Base-by-base conservation (phyloP, 1,284 basidiomycete genomes). In the Pseudozyma tsukubaensis region DNA sequence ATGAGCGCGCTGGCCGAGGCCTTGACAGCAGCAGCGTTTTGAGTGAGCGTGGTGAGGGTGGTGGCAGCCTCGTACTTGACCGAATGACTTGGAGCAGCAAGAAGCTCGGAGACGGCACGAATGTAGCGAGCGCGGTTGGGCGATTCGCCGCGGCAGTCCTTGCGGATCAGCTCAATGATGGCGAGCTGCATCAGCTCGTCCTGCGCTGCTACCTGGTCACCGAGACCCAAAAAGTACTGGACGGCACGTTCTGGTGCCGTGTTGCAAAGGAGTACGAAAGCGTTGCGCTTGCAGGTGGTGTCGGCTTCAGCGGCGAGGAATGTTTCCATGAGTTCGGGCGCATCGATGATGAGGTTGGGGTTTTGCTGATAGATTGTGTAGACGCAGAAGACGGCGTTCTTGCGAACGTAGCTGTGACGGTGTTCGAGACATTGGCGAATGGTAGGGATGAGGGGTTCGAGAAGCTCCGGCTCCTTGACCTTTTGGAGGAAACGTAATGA, bases 31-130 rank as follows among this genome's bases (percentile, higher is more conserved):
- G 94, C 93, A 4, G 95, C 92, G 85, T 97, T 97, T 86, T 97
- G 94, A 0, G 96, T 98, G 50, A 99, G 88, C 2, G 92, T 92
- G 0, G 96, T 98, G 51, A 99, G 89, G 3, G 94, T 97, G 8
- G 92, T 94, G 1, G 97, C 96, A 10, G 97, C 95, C 84, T 99
- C 96, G 83, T 99, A 99, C 85, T 97, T 98, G 80, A 99, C 96
- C 3, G 94, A 93, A 85, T 96, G 93, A 14, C 93, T 96, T 0
- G 92, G 88, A 9, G 92, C 92, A 80, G 92, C 92, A 63, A 99
- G 89, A n/a, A 99, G 89, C 84, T 98, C 94, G 63, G 95, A 97
- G 83, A 99, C 94, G 85, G 90, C 90, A 45, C 94, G 90, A 83
- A 99, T 97, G 87, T 96, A 98, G 76, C 92, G 90, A 42, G 94